A percentile compares a stretch with the other conserved stretches of the same genome.
These are phyloP conservation scores for Zoysia matrella DNA, from an alignment of 202 grass and related monocot genomes.

Conservation along the genomic window DNA sequence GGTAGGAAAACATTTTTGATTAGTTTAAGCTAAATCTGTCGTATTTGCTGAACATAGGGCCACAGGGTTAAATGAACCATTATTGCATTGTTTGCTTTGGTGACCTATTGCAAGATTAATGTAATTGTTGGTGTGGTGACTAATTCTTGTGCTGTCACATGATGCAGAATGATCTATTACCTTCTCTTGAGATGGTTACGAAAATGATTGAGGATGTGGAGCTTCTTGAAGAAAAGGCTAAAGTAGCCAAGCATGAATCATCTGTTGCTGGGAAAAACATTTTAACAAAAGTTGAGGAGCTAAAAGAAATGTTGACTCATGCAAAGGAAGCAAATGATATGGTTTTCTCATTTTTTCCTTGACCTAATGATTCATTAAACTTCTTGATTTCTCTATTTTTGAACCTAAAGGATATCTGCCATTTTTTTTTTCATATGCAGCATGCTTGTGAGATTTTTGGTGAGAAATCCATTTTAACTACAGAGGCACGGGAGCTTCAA, in stretches of 20 bases:
- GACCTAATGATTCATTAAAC: conserved; percentile 29
- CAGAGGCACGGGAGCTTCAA: conserved; percentile 87
- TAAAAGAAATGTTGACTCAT: conserved; percentile 72
- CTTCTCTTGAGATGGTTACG: conserved; percentile 59
- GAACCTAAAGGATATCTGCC: conserved; percentile 29
- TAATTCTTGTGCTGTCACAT: conserved; percentile 35
- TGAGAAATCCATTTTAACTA: conserved; percentile 87
- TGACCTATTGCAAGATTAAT: background rate
- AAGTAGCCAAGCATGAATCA: conserved; percentile 60
- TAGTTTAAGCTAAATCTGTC: conserved; percentile 14
- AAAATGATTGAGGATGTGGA: conserved; percentile 73
- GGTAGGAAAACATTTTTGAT: background rate
- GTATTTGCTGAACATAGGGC: background rate
- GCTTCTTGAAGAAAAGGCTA: conserved; percentile 73
- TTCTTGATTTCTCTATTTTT: conserved; percentile 19
- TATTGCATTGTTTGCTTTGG: background rate
- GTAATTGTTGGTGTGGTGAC: background rate
- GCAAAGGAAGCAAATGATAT: conserved; percentile 86
- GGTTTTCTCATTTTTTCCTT: conserved; percentile 43
- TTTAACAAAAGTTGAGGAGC: conserved; percentile 72
- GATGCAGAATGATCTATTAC: conserved; percentile 71
- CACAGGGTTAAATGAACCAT: background rate
- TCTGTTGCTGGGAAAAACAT: conserved; percentile 61
- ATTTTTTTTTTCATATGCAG: conserved; percentile 51
- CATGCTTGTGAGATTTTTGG: conserved; percentile 81